Base-by-base conservation (phyloP, 1,139 yeast species). In the Chernovozyma sophiae-reginae region DNA sequence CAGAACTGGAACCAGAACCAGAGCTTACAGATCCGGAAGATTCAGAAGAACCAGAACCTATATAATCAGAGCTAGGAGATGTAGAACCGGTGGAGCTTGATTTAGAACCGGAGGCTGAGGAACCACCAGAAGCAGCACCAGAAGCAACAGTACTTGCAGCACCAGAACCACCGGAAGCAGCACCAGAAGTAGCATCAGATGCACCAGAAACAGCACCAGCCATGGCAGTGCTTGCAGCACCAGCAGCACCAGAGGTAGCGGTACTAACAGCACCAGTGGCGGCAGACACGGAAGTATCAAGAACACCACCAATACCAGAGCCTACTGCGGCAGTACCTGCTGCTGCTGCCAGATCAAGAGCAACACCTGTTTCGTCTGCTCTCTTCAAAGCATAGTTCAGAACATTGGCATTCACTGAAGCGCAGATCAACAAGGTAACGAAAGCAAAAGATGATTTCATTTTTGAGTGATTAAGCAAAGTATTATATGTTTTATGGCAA, bases 391-490 rank as follows among this genome's bases (percentile, higher is more conserved):
- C n/a, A n/a, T n/a, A n/a, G n/a, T n/a, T n/a, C n/a, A n/a, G n/a
- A n/a, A n/a, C n/a, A n/a, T 28, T 25, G 3, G 26, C 32, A 37
- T 44, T 43, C 35, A 43, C 52, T 25, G 51, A 31, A 28, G 47
- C n/a, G n/a, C n/a, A n/a, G n/a, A n/a, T n/a, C n/a, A n/a, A n/a
- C n/a, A 41, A 32, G 18, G 46, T 38, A 36, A 50, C 43, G 19
- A 20, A 10, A 20, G 48, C 40, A 18, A 53, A n/a, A n/a, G n/a
- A 39, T 31, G 31, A 44, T 41, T 45, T 49, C 56, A 52, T 52
- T 14, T 18, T 40, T 13, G 2, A 28, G 20, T 33, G 11, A 26
- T 3, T 22, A 10, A 22, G 23, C 17, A 20, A 17, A 25, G 20
- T 29, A 24, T 30, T n/a, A 26, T 31, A 31, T 28, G 4, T 23